These are phyloP conservation scores for Paraglomus brasilianum DNA, from an alignment of 192 early-diverging fungal genomes.

Conservation along the genomic window DNA sequence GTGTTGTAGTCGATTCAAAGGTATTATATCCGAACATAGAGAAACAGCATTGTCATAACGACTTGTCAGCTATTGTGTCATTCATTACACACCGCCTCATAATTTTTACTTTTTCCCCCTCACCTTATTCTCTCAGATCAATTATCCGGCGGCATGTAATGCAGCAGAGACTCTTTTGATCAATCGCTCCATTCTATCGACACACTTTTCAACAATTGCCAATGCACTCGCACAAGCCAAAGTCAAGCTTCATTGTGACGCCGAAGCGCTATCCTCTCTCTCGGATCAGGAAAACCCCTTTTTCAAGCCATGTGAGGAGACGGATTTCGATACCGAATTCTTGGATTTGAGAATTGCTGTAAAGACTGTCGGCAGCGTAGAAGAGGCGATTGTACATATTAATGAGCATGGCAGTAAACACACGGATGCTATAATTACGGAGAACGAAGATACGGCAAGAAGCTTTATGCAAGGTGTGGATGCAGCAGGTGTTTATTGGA, in stretches of 20 bases:
- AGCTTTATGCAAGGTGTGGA: constrained; percentile 91
- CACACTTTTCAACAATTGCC: constrained; percentile 53
- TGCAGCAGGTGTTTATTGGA: constrained; percentile 98
- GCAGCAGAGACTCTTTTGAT: constrained; percentile 91
- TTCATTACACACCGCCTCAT: constrained; percentile 1
- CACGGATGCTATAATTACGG: constrained; percentile 93
- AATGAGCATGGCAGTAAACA: constrained; percentile 93
- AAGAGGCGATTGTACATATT: constrained; percentile 88
- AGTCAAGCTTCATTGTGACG: constrained; percentile 64
- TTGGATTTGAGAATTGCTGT: constrained; percentile 84
- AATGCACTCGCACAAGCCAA: constrained; percentile 55
- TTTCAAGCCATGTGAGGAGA: constrained; percentile 34
- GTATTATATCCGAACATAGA: constrained; percentile 33
- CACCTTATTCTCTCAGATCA: constrained; percentile 46
- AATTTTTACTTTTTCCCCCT: not conserved
- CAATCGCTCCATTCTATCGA: constrained; percentile 49
- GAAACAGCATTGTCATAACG: constrained; percentile 5
- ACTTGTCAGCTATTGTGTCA: not conserved
- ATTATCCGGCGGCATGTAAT: constrained; percentile 97
- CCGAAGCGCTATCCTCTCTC: constrained; percentile 40
- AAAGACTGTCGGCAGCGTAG: constrained; percentile 67
- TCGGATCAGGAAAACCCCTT: constrained; percentile 36
- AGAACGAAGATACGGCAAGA: constrained; percentile 67
- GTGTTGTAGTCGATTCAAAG: constrained; percentile 90
- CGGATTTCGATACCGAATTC: constrained; percentile 91